These are phyloP conservation scores for Houttuynia cordata DNA, from an alignment of 164 flowering plant species.

Conservation along the genomic window DNA sequence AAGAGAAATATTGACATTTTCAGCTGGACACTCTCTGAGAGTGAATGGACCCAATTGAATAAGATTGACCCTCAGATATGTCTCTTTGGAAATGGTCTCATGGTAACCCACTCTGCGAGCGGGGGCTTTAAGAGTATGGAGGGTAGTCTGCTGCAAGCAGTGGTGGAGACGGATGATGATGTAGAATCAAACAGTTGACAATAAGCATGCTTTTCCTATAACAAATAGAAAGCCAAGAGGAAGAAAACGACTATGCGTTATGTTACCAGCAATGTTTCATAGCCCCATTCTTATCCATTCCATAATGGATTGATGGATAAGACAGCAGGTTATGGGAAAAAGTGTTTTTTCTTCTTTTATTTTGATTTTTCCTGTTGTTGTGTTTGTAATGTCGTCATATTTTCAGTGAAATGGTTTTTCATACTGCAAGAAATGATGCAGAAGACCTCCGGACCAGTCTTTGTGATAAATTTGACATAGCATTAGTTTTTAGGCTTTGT, in stretches of 20 bases:
- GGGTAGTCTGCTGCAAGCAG: slow-evolving; percentile 54
- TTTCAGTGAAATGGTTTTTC: not conserved
- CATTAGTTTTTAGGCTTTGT: too few species aligned
- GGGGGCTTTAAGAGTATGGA: slow-evolving; percentile 22
- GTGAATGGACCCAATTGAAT: slow-evolving; percentile 42
- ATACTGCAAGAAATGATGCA: too few species aligned
- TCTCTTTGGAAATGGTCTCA: slow-evolving; percentile 37
- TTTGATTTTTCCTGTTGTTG: not conserved
- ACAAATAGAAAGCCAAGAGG: not conserved
- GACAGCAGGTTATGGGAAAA: not conserved
- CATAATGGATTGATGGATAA: not conserved
- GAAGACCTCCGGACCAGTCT: too few species aligned
- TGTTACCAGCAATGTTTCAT: not conserved
- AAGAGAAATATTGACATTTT: slow-evolving; percentile 46
- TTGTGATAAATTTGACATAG: too few species aligned
- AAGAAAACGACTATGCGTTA: not conserved
- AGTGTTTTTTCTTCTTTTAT: not conserved
- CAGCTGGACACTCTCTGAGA: slow-evolving; percentile 50
- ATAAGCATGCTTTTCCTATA: not conserved
- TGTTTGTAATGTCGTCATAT: not conserved
- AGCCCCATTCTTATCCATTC: not conserved
- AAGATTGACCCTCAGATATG: slow-evolving; percentile 58
- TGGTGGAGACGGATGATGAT: slow-evolving; percentile 54
- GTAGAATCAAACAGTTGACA: slow-evolving; percentile 31
- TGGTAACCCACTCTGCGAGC: slow-evolving; percentile 17